Percentiles rank a stretch among this genome's conserved stretches.
These are phyloP conservation scores for Leishmania gerbilli DNA, from an alignment of 208 protist genomes.

Conservation along the genomic window DNA sequence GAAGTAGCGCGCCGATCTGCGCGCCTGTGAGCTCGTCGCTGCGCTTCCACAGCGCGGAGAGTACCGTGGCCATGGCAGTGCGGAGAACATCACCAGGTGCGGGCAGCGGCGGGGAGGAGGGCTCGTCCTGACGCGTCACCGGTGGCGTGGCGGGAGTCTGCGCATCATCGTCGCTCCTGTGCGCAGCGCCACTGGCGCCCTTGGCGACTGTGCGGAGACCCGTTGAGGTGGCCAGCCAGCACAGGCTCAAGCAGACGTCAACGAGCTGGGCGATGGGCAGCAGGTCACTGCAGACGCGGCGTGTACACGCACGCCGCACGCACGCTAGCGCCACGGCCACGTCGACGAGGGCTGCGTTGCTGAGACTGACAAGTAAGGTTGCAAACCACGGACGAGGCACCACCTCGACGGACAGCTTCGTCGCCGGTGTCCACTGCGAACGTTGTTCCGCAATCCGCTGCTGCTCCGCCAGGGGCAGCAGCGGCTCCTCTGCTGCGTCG, in stretches of 20 bases:
- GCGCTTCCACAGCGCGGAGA: constrained; percentile 75
- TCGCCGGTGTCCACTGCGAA: constrained; percentile 48
- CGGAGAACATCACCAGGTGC: constrained; percentile 6
- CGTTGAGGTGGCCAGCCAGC: constrained; percentile 30
- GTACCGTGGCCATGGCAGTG: constrained; percentile 38
- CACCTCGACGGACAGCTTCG: constrained; percentile 43
- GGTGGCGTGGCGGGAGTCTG: neutral
- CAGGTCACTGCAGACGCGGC: constrained; percentile 30
- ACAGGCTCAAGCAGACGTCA: constrained; percentile 58
- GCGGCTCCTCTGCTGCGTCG: neutral
- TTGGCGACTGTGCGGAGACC: neutral
- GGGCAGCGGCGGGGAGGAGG: neutral
- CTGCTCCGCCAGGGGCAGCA: constrained; percentile 8
- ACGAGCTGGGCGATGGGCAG: constrained; percentile 49
- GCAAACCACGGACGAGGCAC: constrained; percentile 59
- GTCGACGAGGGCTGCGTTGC: constrained; percentile 44
- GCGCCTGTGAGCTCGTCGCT: constrained; percentile 52
- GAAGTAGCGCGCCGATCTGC: constrained; percentile 63
- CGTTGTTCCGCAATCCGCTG: constrained; percentile 21
- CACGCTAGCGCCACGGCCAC: constrained; percentile 45
- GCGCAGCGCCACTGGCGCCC: neutral
- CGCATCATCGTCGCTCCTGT: neutral
- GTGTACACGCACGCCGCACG: constrained; percentile 42
- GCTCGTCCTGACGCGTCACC: neutral
- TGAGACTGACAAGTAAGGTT: constrained; percentile 50